phyloP scores from a whole-genome alignment of 441 rosid species.

The Erodium trifolium region DNA sequence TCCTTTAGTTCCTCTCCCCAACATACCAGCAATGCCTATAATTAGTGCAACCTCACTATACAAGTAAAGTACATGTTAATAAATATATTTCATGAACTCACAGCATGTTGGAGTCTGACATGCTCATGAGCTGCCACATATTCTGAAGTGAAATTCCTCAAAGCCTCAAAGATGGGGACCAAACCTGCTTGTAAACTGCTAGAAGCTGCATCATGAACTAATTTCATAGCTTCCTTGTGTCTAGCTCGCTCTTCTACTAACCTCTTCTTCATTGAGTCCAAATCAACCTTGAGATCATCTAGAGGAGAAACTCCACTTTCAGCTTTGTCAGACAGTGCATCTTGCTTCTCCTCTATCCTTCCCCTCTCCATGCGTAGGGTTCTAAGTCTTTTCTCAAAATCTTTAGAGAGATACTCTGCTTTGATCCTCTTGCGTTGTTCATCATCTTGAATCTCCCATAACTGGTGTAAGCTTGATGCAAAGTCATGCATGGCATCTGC shows the following conservation, averaged over 20 bases:
- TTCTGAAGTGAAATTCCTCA: slow-evolving; percentile 73
- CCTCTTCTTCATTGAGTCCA: slow-evolving; percentile 76
- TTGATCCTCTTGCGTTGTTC: slow-evolving; percentile 52
- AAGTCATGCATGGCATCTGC: slow-evolving; percentile 52
- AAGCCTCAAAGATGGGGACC: slow-evolving; percentile 75
- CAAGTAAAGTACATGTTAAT: slow-evolving; percentile 9
- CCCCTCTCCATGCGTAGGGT: slow-evolving; percentile 36
- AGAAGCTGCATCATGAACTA: slow-evolving; percentile 73
- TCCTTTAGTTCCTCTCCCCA: no score
- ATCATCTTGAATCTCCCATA: slow-evolving; percentile 77
- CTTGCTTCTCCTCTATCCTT: slow-evolving; percentile 38
- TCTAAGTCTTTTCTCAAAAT: slow-evolving; percentile 54
- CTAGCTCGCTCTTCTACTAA: slow-evolving; percentile 54
- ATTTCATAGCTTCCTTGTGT: slow-evolving; percentile 58
- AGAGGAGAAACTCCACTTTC: slow-evolving; percentile 63
- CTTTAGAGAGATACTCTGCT: slow-evolving; percentile 57
- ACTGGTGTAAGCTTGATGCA: slow-evolving; percentile 51
- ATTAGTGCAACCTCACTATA: slow-evolving; percentile 16
- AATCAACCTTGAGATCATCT: slow-evolving; percentile 83
- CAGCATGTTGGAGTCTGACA: slow-evolving; percentile 46
- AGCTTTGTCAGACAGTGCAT: slow-evolving; percentile 39
- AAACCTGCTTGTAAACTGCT: slow-evolving; percentile 70
- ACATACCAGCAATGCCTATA: not conserved
- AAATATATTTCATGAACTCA: slow-evolving; percentile 4
- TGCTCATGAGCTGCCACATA: slow-evolving; percentile 67